Evolutionary conservation across 208 protist species (phyloP).

Genomic region (Wallacemonas rigidus): DNA sequence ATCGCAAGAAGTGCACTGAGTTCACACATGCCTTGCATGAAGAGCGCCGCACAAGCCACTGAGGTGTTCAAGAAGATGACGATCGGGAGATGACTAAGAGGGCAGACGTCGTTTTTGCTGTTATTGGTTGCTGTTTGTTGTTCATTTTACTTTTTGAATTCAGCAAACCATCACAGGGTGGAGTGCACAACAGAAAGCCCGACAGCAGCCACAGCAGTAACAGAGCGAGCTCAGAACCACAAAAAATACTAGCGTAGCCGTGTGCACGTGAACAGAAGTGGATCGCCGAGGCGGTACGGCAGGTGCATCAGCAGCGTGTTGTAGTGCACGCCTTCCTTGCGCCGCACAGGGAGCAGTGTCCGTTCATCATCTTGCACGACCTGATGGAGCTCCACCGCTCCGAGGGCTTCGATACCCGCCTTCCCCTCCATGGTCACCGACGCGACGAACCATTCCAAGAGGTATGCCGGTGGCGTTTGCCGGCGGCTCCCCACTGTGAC

Average conservation of each 20-base stretch:
- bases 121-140: too few species aligned
- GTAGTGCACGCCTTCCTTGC: slow-evolving; percentile 26
- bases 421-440: slow-evolving; percentile 41
- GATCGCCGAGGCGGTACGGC: slow-evolving; percentile 56
- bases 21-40: too few species aligned
- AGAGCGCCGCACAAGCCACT: too few species aligned
- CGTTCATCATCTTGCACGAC: slow-evolving; percentile 29
- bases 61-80: too few species aligned
- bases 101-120: too few species aligned
- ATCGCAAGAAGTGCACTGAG: too few species aligned
- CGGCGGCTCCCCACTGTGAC: background rate
- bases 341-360: slow-evolving; percentile 37
- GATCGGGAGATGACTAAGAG: too few species aligned
- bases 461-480: slow-evolving; percentile 31
- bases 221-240: background rate
- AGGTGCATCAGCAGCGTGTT: slow-evolving; percentile 37
- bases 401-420: slow-evolving; percentile 42
- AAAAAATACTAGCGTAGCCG: slow-evolving; percentile 24
- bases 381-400: slow-evolving; percentile 56
- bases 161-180: too few species aligned
- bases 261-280: slow-evolving; percentile 68
- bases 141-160: too few species aligned
- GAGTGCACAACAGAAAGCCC: too few species aligned
- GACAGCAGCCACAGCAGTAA: background rate
- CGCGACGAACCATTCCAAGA: slow-evolving; percentile 46